Evolutionary conservation across 352 stramenopile genomes (phyloP), one percentile per base, ranked within the genome.

Genomic region (Globisporangium recalcitrans): DNA sequence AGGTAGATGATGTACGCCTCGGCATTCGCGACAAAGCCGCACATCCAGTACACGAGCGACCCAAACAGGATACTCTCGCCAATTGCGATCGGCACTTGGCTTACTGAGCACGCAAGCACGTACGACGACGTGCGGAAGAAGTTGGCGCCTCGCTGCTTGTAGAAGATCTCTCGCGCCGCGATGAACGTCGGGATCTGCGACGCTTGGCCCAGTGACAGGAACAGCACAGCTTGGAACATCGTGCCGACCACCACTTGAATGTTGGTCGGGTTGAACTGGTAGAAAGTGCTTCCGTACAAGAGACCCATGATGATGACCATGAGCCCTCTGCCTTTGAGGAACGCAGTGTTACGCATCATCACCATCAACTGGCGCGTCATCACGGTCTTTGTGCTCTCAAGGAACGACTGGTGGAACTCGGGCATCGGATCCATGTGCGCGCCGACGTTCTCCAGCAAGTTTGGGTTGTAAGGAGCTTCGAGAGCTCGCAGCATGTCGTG

Each of bases 1-100:
- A 70, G 24, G 57, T 77, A 88, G 8, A 82, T 52, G 0, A 87
- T 7, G 62, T 71, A 88, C 0, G 58, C 46, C 4, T 27, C n/a
- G 1, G 49, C 1, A 64, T 60, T 1, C 40, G 22, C 9, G 24
- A 70, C 62, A 34, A 65, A 79, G 3, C 85, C 87, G 44, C 88
- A 85, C 70, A 94, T 89, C 72, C 80, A 94, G 65, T 96, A 96
- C 1, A 94, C 49, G 44, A 96, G 70, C 1, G 74, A 81, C 9
- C 83, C 87, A 67, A 95, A 94, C 22, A 91, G 53, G 0, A 90
- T n/a, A 13, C 65, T 74, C 64, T 95, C 86, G n/a, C 73, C 57
- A 0, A 81, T 0, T 47, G 53, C 53, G 49, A 82, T 24, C 48
- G 77, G 68, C 13, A 85, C 38, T 26, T 77, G 67, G n/a, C 52